phyloP scores from a whole-genome alignment of 192 early-diverging fungal genomes.

The Coemansia reversa region DNA sequence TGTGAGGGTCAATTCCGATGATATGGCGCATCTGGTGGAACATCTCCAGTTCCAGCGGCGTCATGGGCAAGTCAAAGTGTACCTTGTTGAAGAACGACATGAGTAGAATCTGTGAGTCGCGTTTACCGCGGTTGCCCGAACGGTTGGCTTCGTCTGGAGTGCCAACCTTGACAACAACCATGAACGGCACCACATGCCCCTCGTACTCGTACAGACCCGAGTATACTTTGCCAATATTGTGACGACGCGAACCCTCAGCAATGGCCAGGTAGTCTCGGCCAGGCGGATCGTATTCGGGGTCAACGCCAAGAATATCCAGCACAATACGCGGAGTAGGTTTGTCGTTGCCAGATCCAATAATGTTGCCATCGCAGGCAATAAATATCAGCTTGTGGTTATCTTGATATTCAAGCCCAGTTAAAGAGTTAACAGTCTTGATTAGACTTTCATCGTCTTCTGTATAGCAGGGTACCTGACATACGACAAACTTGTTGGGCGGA shows the following conservation, averaged over 20 bases:
- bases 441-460: slow-evolving; percentile 87
- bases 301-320: slow-evolving; percentile 82
- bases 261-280: slow-evolving; percentile 79
- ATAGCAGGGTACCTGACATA: slow-evolving; percentile 93
- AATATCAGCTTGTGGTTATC: slow-evolving; percentile 89
- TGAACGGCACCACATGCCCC: slow-evolving; percentile 43
- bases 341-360: slow-evolving; percentile 93
- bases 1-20: slow-evolving; percentile 83
- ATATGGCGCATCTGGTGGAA: slow-evolving; percentile 98
- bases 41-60: slow-evolving; percentile 89
- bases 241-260: slow-evolving; percentile 84
- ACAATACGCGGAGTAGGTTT: slow-evolving; percentile 89
- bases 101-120: slow-evolving; percentile 95
- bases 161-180: slow-evolving; percentile 92
- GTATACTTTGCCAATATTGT: slow-evolving; percentile 88
- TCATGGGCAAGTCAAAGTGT: slow-evolving; percentile 89
- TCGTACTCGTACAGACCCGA: slow-evolving; percentile 36
- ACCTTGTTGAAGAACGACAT: slow-evolving; percentile 97
- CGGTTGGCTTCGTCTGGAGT: slow-evolving; percentile 73
- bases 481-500: slow-evolving; percentile 91
- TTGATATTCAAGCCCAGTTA: slow-evolving; percentile 74
- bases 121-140: slow-evolving; percentile 67
- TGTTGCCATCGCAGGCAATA: slow-evolving; percentile 82
- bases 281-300: slow-evolving; percentile 72
- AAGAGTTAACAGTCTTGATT: slow-evolving; percentile 77